Conservation (phyloP, 2,329 filamentous ascomycete species). For the Xylaria sp. region DNA sequence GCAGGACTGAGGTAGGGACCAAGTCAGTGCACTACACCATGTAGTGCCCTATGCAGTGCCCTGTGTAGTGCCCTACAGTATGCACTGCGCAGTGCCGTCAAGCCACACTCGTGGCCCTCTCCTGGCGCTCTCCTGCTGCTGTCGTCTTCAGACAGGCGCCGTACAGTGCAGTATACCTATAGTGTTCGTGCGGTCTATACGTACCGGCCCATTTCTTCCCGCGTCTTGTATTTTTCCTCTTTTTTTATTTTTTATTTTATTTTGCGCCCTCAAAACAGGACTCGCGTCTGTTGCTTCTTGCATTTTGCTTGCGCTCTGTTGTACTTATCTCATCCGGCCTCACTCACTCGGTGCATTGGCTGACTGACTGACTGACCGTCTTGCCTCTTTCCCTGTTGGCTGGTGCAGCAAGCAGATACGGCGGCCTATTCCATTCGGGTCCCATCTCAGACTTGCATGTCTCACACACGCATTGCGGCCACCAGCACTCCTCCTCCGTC, state of each 20-base stretch:
- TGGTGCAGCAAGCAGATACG: slow-evolving; percentile 7
- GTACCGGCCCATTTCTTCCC: slow-evolving; percentile 21
- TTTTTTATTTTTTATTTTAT: background rate
- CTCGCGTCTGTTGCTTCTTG: background rate
- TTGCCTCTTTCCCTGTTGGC: background rate
- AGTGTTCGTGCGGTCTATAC: slow-evolving; percentile 3
- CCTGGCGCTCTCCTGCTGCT: background rate
- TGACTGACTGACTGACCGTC: background rate
- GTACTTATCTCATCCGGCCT: background rate
- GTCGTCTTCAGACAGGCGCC: slow-evolving; percentile 13
- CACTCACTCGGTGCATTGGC: slow-evolving; percentile 12
- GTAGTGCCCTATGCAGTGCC: no score
- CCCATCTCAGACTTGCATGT: slow-evolving; percentile 24
- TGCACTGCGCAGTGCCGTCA: slow-evolving; percentile 21
- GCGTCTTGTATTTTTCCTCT: slow-evolving; percentile 23
- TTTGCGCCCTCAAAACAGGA: background rate
- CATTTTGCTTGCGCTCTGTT: background rate
- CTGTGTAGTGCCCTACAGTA: background rate
- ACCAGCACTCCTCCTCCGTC: slow-evolving; percentile 11
- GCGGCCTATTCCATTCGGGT: slow-evolving; percentile 4
- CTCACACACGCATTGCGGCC: slow-evolving; percentile 19
- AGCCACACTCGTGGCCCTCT: slow-evolving; percentile 33
- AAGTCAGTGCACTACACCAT: no score
- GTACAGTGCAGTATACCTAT: slow-evolving; percentile 9
- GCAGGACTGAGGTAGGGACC: no score